Conservation (phyloP, 192 early-diverging fungal genomes). For the Podila epicladia region DNA sequence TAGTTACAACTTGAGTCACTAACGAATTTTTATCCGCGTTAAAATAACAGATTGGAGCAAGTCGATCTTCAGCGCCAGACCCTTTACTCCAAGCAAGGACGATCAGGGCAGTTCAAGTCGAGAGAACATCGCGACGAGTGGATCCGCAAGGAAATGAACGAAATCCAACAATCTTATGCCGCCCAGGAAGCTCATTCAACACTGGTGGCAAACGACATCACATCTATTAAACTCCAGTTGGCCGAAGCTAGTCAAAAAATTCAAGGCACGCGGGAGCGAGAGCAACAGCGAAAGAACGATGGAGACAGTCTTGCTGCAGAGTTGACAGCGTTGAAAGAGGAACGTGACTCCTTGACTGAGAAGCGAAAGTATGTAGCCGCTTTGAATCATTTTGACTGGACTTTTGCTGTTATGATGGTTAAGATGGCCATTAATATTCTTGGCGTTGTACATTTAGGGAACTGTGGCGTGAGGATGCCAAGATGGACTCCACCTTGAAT, state of each 20-base stretch:
- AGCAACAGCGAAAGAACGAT: slow-evolving; percentile 10
- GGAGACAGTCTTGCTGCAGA: slow-evolving; percentile 14
- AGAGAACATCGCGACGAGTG: slow-evolving; percentile 83
- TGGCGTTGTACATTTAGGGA: slow-evolving; percentile 57
- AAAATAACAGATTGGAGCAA: slow-evolving; percentile 60
- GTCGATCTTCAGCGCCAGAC: slow-evolving; percentile 76
- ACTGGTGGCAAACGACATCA: slow-evolving; percentile 48
- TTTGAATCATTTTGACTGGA: neutral
- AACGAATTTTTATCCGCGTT: neutral
- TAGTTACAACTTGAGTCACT: neutral
- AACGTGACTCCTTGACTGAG: slow-evolving; percentile 71
- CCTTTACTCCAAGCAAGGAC: slow-evolving; percentile 88
- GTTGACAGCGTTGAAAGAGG: slow-evolving; percentile 30
- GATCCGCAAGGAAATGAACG: slow-evolving; percentile 75
- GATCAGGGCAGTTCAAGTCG: slow-evolving; percentile 78
- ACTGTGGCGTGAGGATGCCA: slow-evolving; percentile 90
- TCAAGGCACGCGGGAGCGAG: slow-evolving; percentile 15
- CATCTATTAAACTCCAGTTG: slow-evolving; percentile 35
- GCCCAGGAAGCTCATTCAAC: slow-evolving; percentile 66
- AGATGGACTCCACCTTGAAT: slow-evolving; percentile 69
- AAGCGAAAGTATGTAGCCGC: slow-evolving; percentile 67
- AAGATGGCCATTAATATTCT: neutral
- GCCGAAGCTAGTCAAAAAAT: slow-evolving; percentile 29
- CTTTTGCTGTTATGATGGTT: neutral
- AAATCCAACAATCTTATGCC: slow-evolving; percentile 63